These are phyloP conservation scores for Endoconidiophora laricicola DNA, from an alignment of 2,329 filamentous ascomycete species.

Conservation along the genomic window DNA sequence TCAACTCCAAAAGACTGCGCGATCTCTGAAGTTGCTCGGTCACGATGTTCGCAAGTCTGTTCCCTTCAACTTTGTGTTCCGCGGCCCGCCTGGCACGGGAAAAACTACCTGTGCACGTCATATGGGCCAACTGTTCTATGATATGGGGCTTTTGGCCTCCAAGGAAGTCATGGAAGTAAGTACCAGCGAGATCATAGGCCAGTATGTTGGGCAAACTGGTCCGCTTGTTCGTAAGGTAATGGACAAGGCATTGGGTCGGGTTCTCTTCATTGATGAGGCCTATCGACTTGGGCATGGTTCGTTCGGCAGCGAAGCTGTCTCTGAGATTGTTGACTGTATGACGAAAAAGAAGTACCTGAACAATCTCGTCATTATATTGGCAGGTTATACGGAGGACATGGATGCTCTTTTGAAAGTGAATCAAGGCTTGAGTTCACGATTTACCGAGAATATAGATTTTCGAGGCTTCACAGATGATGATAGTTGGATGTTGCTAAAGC, in stretches of 20 bases:
- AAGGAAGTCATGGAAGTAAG: conserved; percentile 49
- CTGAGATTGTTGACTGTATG: conserved; percentile 34
- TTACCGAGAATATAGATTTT: conserved; percentile 46
- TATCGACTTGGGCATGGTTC: conserved; percentile 42
- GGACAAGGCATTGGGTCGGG: conserved; percentile 45
- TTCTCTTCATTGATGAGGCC: conserved; percentile 58
- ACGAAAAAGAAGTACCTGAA: conserved; percentile 39
- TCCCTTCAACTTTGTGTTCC: conserved; percentile 54
- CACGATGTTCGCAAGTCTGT: conserved; percentile 29
- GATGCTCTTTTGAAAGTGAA: conserved; percentile 45
- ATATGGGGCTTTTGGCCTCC: conserved; percentile 49
- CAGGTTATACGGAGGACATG: conserved; percentile 52
- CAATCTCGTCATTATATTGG: conserved; percentile 50
- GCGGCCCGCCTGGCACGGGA: conserved; percentile 49
- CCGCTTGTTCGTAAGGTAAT: conserved; percentile 43
- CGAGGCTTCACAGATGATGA: conserved; percentile 24
- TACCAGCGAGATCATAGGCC: conserved; percentile 49
- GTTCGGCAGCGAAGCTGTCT: conserved; percentile 40
- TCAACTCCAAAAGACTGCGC: conserved; percentile 33
- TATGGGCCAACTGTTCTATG: conserved; percentile 60
- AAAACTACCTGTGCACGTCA: conserved; percentile 59
- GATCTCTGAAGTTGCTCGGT: not conserved
- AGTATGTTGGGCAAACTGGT: conserved; percentile 53
- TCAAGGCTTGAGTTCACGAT: conserved; percentile 45
- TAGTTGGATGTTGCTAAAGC: conserved; percentile 22